Base-by-base conservation (phyloP, 495 filamentous ascomycete genomes). In the Penicillium chermesinum region DNA sequence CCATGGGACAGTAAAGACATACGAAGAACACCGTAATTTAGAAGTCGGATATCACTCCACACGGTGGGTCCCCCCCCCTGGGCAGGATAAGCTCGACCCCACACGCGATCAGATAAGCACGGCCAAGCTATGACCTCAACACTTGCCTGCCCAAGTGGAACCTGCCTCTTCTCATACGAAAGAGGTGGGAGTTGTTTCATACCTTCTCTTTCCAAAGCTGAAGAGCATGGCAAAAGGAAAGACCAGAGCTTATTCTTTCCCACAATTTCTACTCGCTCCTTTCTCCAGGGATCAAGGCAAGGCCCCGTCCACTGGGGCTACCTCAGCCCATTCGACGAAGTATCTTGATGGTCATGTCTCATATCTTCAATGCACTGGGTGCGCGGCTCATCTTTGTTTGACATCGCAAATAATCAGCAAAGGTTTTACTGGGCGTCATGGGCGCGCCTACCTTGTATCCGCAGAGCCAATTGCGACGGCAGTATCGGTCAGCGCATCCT, bases 361-460 rank as follows among this genome's bases (percentile, higher is more conserved):
- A 15, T 77, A 76, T 41, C 77, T 96, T 42, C 82, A 83, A 49
- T 96, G 90, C 67, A 68, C 76, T 37, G 76, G 70, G 40, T 96
- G 90, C 66, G 72, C 83, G 35, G 68, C 82, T 38, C 85, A 95
- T 61, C 72, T 96, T 17, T 88, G 86, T 52, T 79, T 84, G 54
- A 79, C 77, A 21, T 79, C 78, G 19, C 88, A 93, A 58, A 89
- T 96, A 45, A 82, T 96, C 57, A 85, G 80, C 70, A 95, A 91
- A 72, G 88, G 89, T 38, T 97, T 97, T 71, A 91, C 84, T 16
- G 90, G 91, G 42, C 87, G 90, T n/a, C 84, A 96, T 67, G 91
- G 94, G 2, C 86, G 90, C 38, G 91, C 91, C 46, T 95, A 91
- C 69, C 83, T 96, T 42, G 85, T 96, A 22, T 75, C 87, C 18